These are phyloP conservation scores for Plasmodium inui DNA, from an alignment of 169 alveolate species.

Conservation along the genomic window DNA sequence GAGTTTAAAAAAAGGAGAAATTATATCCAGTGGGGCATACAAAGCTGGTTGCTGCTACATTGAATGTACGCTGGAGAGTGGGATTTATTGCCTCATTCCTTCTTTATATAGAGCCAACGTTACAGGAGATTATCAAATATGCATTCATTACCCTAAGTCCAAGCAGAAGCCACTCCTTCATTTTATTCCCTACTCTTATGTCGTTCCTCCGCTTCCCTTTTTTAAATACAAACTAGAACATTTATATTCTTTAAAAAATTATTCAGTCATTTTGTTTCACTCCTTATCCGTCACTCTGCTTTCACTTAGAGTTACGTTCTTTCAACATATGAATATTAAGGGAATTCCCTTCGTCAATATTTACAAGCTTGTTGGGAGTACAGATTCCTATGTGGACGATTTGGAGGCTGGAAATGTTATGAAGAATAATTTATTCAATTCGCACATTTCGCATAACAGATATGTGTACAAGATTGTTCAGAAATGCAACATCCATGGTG, in stretches of 20 bases:
- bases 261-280: constrained; percentile 63
- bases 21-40: constrained; percentile 84
- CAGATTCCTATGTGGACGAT: not conserved
- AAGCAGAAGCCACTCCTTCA: constrained; percentile 53
- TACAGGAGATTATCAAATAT: constrained; percentile 64
- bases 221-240: constrained; percentile 40
- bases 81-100: constrained; percentile 80
- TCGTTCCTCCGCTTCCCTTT: constrained; percentile 56
- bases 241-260: constrained; percentile 69
- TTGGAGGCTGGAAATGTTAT: constrained; percentile 38
- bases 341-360: constrained; percentile 74
- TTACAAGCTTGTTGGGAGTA: constrained; percentile 31
- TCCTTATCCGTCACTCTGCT: constrained; percentile 12
- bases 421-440: constrained; percentile 36
- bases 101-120: constrained; percentile 76
- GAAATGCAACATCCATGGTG: constrained; percentile 72
- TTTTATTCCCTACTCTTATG: constrained; percentile 70
- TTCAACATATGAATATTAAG: constrained; percentile 62
- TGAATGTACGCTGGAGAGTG: constrained; percentile 71
- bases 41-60: constrained; percentile 84
- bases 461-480: constrained; percentile 31
- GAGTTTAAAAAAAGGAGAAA: constrained; percentile 81
- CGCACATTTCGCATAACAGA: constrained; percentile 17
- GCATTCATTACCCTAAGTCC: constrained; percentile 62
- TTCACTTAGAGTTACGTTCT: constrained; percentile 44